Base-by-base conservation (phyloP, 2,329 filamentous ascomycete genomes). In the Phialocephala subalpina region DNA sequence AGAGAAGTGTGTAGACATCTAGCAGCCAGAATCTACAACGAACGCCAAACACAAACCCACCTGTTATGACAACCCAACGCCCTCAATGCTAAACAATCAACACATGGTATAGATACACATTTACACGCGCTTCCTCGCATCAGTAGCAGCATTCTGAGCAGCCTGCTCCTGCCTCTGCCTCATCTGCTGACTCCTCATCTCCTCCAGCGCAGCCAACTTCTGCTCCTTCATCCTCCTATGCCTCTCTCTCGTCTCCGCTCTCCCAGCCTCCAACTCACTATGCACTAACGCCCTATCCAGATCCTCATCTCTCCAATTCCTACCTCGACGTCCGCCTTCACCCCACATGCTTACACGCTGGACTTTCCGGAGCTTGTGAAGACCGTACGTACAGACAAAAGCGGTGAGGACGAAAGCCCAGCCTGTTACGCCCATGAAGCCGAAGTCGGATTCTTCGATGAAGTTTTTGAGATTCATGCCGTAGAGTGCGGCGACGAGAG, bases 391-490 rank as follows among this genome's bases (percentile, higher is more conserved):
- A 81, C 92, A 95, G 60, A 97, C 92, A 9, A 94, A 73, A 62
- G 90, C 85, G 16, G 92, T 93, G 77, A 94, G 89, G 64, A 90
- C 74, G 64, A 90, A 85, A 64, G 92, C 97, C 67, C 87, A 82
- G 20, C 82, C 83, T 2, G 91, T 93, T 67, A 99, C 90, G 62
- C 87, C 87, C 56, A 85, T 85, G 78, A 99, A 98, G 12, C 95
- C 96, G 78, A 93, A 87, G 78, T 93, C 87, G 1, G 92, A 94
- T 77, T 98, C 95, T 82, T 99, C 96, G 73, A 98, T 93, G 79
- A 97, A 98, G 80, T 98, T 98, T 77, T 97, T 97, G 70, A 99
- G 83, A 82, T 99, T 99, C 94, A 98, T 98, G 73, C 96, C 96
- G 84, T 98, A 99, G n/a, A 99, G 88, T n/a, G 94, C 94, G 9